phyloP scores from a whole-genome alignment of 148 eudicot genomes.

The Chenopodium suecicum region DNA sequence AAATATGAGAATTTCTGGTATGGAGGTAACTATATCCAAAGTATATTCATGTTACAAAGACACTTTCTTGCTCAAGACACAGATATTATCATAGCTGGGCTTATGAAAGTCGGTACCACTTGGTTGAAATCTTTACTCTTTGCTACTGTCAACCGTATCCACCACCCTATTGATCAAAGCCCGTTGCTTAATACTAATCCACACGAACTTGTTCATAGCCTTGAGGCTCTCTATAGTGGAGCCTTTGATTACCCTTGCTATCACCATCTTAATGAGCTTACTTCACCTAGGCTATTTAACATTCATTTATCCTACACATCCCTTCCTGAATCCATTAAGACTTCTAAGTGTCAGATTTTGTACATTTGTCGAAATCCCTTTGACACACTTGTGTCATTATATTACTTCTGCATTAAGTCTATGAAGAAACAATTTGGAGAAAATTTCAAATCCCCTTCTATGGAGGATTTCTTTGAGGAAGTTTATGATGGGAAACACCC shows the following conservation, averaged over 20 bases:
- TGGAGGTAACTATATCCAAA: not conserved
- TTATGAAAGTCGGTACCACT: not conserved
- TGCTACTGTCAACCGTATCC: not conserved
- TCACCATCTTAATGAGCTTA: not conserved
- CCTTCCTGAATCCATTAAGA: conserved; percentile 3
- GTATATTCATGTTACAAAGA: not conserved
- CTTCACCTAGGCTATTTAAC: not conserved
- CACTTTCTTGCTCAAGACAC: not conserved
- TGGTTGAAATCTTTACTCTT: conserved; percentile 9
- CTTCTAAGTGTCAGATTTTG: not conserved
- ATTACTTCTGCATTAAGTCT: not conserved
- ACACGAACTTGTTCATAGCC: not conserved
- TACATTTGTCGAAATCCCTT: conserved; percentile 1
- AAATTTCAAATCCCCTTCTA: not conserved
- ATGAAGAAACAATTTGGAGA: conserved; percentile 8
- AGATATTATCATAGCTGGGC: not conserved
- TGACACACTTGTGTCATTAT: not conserved
- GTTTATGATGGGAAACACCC: not conserved
- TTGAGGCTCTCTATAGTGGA: not conserved
- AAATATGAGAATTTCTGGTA: conserved; percentile 2
- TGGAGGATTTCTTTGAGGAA: not conserved
- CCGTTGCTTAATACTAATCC: not conserved
- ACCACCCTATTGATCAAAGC: not conserved
- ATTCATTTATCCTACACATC: not conserved
- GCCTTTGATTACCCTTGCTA: not conserved